A percentile compares a stretch with the other conserved stretches of the same genome.
Evolutionary conservation across 768 basidiomycete genomes (phyloP).

Genomic region (Suillus ampliporus): DNA sequence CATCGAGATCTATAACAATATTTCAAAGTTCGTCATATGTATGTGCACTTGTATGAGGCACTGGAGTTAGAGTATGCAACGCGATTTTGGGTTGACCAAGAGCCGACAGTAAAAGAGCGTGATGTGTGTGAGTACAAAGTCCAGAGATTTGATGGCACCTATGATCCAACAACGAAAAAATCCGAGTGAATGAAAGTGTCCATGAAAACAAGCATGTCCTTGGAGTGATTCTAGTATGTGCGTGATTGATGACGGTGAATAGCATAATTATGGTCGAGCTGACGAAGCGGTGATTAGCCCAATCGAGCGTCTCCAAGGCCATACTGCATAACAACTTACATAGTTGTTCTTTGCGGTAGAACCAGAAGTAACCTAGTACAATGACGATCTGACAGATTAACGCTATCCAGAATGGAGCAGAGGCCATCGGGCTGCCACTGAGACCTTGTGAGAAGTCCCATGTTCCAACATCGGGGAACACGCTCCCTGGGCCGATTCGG

Average conservation of each 20-base stretch:
- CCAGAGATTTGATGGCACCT: background rate
- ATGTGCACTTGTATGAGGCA: constrained; percentile 2
- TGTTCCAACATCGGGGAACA: constrained; percentile 90
- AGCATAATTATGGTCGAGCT: constrained; percentile 33
- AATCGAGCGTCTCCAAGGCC: background rate
- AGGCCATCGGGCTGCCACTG: constrained; percentile 80
- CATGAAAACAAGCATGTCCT: constrained; percentile 8
- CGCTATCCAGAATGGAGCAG: constrained; percentile 89
- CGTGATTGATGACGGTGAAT: background rate
- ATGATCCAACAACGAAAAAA: constrained; percentile 1
- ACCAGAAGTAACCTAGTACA: constrained; percentile 93
- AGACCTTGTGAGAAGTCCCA: constrained; percentile 87
- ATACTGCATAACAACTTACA: constrained; percentile 47
- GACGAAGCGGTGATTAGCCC: background rate
- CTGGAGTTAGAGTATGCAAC: background rate
- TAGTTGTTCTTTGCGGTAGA: constrained; percentile 95
- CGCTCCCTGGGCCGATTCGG: constrained; percentile 84
- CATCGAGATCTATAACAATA: background rate
- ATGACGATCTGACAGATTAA: constrained; percentile 81
- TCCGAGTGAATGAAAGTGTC: background rate
- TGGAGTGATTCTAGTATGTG: constrained; percentile 9
- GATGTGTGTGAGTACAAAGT: constrained; percentile 1
- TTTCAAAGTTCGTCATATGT: background rate
- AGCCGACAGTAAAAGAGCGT: background rate
- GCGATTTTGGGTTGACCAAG: background rate